Conservation (phyloP, 148 eudicot genomes). For the Rhododendron ovatum region DNA sequence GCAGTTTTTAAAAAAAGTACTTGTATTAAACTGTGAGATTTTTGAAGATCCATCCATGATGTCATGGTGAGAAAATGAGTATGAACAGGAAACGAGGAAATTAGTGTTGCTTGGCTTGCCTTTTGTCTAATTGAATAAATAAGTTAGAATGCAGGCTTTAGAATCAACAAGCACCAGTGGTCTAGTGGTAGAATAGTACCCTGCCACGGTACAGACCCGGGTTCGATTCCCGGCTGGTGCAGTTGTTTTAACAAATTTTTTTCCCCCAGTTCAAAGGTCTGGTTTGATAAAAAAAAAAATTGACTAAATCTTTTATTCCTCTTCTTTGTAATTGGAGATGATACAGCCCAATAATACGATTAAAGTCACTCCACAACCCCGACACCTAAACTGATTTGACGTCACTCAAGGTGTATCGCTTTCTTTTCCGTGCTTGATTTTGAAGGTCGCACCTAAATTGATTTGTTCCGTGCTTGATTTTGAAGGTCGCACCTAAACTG, state of each 20-base stretch:
- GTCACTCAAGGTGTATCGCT: too few relatives aligned
- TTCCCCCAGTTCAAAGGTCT: too few relatives aligned
- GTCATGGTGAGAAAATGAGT: background rate
- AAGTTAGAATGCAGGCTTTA: background rate
- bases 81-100: background rate
- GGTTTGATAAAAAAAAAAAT: too few relatives aligned
- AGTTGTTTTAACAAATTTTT: background rate
- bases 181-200: constrained; percentile 76
- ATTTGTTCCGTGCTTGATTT: background rate
- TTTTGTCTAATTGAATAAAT: background rate
- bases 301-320: background rate
- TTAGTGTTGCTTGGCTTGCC: background rate
- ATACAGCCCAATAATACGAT: background rate
- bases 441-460: background rate
- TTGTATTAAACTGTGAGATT: background rate
- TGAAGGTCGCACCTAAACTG: background rate
- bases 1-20: background rate
- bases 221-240: constrained; percentile 70
- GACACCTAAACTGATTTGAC: too few relatives aligned
- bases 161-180: constrained; percentile 33
- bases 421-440: background rate
- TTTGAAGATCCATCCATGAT: background rate
- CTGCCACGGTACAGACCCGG: constrained; percentile 79
- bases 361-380: background rate
- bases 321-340: background rate